Conservation (phyloP, 345 rosid species). For the Pistacia atlantica region DNA sequence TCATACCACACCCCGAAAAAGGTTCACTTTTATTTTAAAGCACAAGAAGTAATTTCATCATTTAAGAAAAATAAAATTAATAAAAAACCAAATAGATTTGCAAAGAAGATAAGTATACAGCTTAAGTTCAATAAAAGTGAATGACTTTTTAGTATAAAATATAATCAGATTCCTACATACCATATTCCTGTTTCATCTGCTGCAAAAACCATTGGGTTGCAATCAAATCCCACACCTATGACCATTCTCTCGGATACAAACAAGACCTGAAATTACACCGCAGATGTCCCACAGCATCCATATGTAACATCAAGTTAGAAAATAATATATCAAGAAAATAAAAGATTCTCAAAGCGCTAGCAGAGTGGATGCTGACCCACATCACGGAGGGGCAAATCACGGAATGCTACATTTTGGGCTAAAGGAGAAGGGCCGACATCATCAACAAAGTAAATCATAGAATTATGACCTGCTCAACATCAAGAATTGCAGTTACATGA, state of each 20-base stretch:
- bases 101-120: neutral
- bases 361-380: slow-evolving; percentile 99
- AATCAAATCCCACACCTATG: slow-evolving; percentile 91
- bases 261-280: slow-evolving; percentile 56
- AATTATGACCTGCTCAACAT: slow-evolving; percentile 77
- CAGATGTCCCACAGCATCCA: slow-evolving; percentile 8
- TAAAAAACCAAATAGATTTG: too few relatives aligned
- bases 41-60: too few relatives aligned
- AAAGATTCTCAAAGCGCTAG: slow-evolving; percentile 30
- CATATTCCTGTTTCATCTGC: slow-evolving; percentile 97
- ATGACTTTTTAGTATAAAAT: neutral
- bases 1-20: too few relatives aligned
- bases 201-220: slow-evolving; percentile 93
- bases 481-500: slow-evolving; percentile 26
- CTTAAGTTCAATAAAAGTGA: slow-evolving; percentile 2
- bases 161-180: slow-evolving; percentile 38
- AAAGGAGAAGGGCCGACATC: slow-evolving; percentile 97
- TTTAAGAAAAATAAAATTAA: too few relatives aligned
- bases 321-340: slow-evolving; percentile 23
- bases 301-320: slow-evolving; percentile 27
- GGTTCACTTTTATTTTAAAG: too few relatives aligned
- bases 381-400: slow-evolving; percentile 99
- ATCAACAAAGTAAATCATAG: slow-evolving; percentile 96
- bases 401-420: slow-evolving; percentile 86
- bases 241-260: slow-evolving; percentile 94